A percentile compares a stretch with the other conserved stretches of the same genome.
These are phyloP conservation scores for Brassica juncea DNA, from an alignment of 345 rosid species.

Conservation along the genomic window DNA sequence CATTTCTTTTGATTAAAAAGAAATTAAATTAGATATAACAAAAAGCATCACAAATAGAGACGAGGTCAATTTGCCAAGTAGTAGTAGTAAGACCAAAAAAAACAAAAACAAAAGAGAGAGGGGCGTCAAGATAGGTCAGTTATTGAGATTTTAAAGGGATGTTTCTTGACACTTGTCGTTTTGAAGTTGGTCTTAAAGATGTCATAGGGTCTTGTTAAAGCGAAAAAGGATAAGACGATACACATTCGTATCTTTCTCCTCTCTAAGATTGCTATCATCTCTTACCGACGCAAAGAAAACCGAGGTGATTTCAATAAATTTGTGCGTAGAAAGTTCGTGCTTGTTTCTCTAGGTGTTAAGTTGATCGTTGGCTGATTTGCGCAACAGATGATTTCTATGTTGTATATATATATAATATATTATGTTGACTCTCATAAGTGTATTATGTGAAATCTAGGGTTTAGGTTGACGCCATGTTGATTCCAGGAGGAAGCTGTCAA, in stretches of 20 bases:
- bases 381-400: background rate
- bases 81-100: too few relatives aligned
- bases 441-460: background rate
- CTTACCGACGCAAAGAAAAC: background rate
- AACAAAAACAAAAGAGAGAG: background rate
- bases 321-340: background rate
- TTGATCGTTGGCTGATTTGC: background rate
- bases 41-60: background rate
- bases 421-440: background rate
- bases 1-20: background rate
- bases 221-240: too few relatives aligned
- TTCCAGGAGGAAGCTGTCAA: background rate
- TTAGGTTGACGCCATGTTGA: background rate
- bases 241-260: background rate
- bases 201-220: background rate
- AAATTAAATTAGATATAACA: background rate
- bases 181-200: background rate
- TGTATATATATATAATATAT: background rate
- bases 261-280: background rate
- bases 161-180: background rate
- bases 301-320: background rate
- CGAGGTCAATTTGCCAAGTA: too few relatives aligned
- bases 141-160: background rate
- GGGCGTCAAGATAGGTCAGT: background rate
- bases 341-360: background rate